Evolutionary conservation across 805 yeast genomes (phyloP), one percentile per base, ranked within the genome.

Genomic region (Candida maltosa): DNA sequence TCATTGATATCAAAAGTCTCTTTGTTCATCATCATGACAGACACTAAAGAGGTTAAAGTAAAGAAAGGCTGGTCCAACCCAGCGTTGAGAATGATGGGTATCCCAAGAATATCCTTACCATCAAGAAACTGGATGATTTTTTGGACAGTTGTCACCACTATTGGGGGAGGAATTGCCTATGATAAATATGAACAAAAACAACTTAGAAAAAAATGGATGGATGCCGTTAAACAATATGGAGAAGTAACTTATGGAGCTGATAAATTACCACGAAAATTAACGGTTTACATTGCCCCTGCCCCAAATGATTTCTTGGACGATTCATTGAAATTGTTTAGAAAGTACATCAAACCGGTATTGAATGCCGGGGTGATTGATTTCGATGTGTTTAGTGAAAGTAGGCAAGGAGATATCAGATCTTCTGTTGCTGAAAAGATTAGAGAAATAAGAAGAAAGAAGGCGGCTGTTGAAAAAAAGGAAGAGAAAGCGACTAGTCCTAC

Each of bases 121-220:
- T 82, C 95, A 1, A 70, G 96, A 43, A 93, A 91, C 63, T 91
- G 97, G 98, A 60, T 76, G 67, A 85, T 88, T 24, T 93, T 93
- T 60, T 83, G 95, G 85, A 54, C 80, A 0, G 76, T 85, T 6
- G 55, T 84, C 2, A 78, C 80, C 1, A 61, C 72, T 2, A 62
- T 83, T 24, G 70, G 84, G 2, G 91, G 95, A n/a, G 87, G 91
- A 9, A 71, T 80, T 20, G 73, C 73, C 11, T 88, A 87, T 60
- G 98, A 93, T 59, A 80, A 82, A 45, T 68, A 75, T 40, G 73
- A 87, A 56, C 93, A 88, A 46, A 73, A 71, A 30, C 70, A 75
- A 43, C 70, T 83, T 17, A 64, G 96, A 26, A 61, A 70, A 28
- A 67, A 73, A 41, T 87, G 84, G 75, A 78, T 83, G 68, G 69